Evolutionary conservation across 495 filamentous ascomycete genomes (phyloP).

Genomic region (Podospora comata): DNA sequence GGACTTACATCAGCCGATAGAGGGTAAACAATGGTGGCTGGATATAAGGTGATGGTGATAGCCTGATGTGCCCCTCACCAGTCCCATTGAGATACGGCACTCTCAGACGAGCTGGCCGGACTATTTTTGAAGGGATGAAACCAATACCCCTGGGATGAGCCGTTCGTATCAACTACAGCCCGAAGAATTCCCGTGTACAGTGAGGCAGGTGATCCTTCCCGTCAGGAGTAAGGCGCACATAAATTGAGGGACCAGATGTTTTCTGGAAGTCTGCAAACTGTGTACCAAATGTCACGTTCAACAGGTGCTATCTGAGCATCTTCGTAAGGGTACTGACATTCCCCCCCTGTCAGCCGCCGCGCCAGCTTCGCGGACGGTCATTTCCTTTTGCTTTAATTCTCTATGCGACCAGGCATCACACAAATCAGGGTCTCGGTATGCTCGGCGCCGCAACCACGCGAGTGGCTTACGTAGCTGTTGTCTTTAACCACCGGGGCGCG

Average conservation of each 20-base stretch:
- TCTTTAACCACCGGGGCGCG: background rate
- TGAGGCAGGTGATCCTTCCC: background rate
- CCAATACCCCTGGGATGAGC: conserved; percentile 4
- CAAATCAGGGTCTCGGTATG: background rate
- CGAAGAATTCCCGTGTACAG: background rate
- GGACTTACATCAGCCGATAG: background rate
- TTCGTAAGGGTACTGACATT: background rate
- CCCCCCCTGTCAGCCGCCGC: background rate
- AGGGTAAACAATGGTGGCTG: background rate
- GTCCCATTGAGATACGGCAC: background rate
- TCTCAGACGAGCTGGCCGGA: background rate
- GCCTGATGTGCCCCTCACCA: background rate
- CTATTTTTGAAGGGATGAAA: conserved; percentile 2
- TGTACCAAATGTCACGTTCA: background rate
- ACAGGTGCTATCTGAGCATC: background rate
- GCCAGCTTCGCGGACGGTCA: background rate
- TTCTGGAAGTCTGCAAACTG: background rate
- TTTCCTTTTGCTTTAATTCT: background rate
- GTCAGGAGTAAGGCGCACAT: background rate
- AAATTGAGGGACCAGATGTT: background rate
- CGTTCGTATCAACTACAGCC: background rate
- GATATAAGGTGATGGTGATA: background rate
- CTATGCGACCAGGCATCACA: background rate
- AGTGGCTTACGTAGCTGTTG: background rate
- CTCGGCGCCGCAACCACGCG: background rate